Evolutionary conservation across 2,329 filamentous ascomycete species (phyloP), one percentile per base, ranked within the genome.

Genomic region (Cercospora brassicicola): DNA sequence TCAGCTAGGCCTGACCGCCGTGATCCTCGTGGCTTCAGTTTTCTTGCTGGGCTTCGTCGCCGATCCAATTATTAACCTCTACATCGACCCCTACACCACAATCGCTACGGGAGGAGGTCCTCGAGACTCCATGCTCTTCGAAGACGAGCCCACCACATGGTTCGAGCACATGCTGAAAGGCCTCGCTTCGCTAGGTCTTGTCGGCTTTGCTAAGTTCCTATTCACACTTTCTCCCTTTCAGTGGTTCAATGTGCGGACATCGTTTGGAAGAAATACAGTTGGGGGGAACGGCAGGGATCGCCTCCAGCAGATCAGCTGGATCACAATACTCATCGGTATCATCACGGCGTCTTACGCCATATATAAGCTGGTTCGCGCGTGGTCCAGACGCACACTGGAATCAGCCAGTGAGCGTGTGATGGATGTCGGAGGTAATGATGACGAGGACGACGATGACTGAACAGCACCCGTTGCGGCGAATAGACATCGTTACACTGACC

Each of bases 21-120:
- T 84, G 20, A 90, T 97, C 70, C 86, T 97, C 71, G 66, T 93
- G 39, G 69, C 89, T 53, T 86, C 89, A 62, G 85, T 97, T 28
- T 98, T 97, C 76, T 45, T 92, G 0, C 87, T 98, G 65, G 95
- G 95, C 51, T 98, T 97, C 75, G 81, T 98, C 72, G 94, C 94
- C 68, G 94, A 98, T 79, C 94, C 94, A 1, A 92, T 98, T 68
- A 90, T 98, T 78, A 92, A 93, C 74, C 82, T 97, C 30, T 97
- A 94, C 83, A 81, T 94, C 64, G 93, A 97, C 76, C 93, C 93
- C 0, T 81, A 81, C 71, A 76, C 77, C 53, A 81, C 80, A 11
- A 75, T 84, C 8, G 76, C 76, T 31, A 72, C 72, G 7, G 74
- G 67, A 18, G 76, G 76, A 13, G 76, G 76, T 3, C 75, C 74